Evolutionary conservation across 169 alveolate species (phyloP).

Genomic region (Plasmodium yoelii): DNA sequence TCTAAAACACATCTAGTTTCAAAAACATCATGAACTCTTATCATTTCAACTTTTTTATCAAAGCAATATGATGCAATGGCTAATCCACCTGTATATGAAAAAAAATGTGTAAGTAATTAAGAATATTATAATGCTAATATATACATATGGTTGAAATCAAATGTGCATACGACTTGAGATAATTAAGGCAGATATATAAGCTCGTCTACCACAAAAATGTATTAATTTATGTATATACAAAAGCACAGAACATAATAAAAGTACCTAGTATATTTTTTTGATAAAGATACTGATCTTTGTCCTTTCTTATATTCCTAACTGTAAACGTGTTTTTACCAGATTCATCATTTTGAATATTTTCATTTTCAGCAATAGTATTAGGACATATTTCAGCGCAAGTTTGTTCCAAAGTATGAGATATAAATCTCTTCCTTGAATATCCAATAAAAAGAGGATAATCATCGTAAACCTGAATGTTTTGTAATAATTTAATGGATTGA

Average conservation of each 20-base stretch:
- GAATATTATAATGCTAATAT: slow-evolving; percentile 3
- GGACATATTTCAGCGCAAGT: neutral
- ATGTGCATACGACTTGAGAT: neutral
- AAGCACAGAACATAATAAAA: neutral
- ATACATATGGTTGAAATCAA: neutral
- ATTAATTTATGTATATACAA: neutral
- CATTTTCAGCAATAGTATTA: too few relatives aligned
- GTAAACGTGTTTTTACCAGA: slow-evolving; percentile 15
- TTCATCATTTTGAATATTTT: too few relatives aligned
- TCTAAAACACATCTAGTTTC: slow-evolving; percentile 64
- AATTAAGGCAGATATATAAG: too few relatives aligned
- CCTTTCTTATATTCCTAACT: slow-evolving; percentile 35
- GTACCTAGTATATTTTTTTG: slow-evolving; percentile 62
- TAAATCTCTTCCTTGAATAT: slow-evolving; percentile 72
- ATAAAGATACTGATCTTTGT: slow-evolving; percentile 44
- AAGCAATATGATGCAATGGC: slow-evolving; percentile 62
- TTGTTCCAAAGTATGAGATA: slow-evolving; percentile 36
- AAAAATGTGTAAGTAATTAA: neutral
- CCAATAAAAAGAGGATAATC: slow-evolving; percentile 72
- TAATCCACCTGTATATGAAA: slow-evolving; percentile 29
- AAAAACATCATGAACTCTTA: slow-evolving; percentile 64
- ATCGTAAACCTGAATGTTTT: slow-evolving; percentile 68
- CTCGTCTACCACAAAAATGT: neutral
- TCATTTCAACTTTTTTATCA: slow-evolving; percentile 61
- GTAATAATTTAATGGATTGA: slow-evolving; percentile 49